phyloP scores from a whole-genome alignment of 768 basidiomycete genomes.

The Tephrocybe sp. region DNA sequence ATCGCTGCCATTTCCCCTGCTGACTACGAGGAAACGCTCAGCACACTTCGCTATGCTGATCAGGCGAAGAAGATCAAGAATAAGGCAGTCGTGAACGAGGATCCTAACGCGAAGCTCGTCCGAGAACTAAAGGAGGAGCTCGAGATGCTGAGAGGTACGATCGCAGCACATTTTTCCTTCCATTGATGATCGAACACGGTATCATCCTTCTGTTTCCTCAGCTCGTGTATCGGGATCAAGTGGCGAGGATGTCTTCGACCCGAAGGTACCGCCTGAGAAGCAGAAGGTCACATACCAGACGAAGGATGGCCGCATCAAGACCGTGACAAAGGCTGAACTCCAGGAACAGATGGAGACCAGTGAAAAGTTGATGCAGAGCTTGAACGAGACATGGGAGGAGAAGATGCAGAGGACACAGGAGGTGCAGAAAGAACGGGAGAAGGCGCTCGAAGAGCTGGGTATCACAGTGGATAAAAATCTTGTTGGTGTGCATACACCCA shows the following conservation, averaged over 20 bases:
- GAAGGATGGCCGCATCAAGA: slow-evolving; percentile 91
- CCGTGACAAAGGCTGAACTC: slow-evolving; percentile 94
- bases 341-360: slow-evolving; percentile 96
- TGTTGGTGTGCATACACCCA: slow-evolving; percentile 97
- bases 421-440: slow-evolving; percentile 96
- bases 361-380: slow-evolving; percentile 91
- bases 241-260: slow-evolving; percentile 80
- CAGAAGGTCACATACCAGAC: slow-evolving; percentile 95
- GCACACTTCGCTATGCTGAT: slow-evolving; percentile 96
- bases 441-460: slow-evolving; percentile 95
- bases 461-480: slow-evolving; percentile 97
- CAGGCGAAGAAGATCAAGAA: slow-evolving; percentile 99
- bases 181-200: slow-evolving; percentile 15
- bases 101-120: slow-evolving; percentile 98
- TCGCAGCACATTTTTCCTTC: slow-evolving; percentile 23
- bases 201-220: slow-evolving; percentile 24
- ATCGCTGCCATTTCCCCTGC: slow-evolving; percentile 99
- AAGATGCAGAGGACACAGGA: slow-evolving; percentile 89
- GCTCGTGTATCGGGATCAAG: slow-evolving; percentile 73
- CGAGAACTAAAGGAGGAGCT: slow-evolving; percentile 99
- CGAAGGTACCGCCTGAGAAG: slow-evolving; percentile 86
- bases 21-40: slow-evolving; percentile 96
- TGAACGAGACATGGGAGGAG: slow-evolving; percentile 97
- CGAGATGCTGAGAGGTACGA: slow-evolving; percentile 81
- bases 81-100: slow-evolving; percentile 98